Percentiles rank a stretch among this genome's conserved stretches.
phyloP scores from a whole-genome alignment of 1,139 yeast species.

The Yamadazyma jaroonii region DNA sequence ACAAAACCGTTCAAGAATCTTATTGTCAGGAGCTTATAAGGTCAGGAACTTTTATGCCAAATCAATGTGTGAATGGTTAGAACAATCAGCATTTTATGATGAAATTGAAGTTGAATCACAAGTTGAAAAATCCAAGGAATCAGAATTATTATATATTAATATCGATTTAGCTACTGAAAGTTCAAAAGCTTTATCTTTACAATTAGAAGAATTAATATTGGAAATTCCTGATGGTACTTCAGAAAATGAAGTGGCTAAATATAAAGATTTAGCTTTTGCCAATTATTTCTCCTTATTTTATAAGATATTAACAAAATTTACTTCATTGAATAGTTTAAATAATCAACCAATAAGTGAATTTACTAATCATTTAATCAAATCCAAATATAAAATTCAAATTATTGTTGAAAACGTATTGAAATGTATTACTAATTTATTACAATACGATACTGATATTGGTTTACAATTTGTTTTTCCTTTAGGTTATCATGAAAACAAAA shows the following conservation, averaged over 20 bases:
- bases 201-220: conserved; percentile 53
- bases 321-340: conserved; percentile 16
- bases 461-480: conserved; percentile 73
- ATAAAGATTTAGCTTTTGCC: conserved; percentile 66
- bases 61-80: conserved; percentile 66
- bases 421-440: conserved; percentile 66
- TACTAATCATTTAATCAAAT: conserved; percentile 19
- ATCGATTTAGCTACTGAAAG: conserved; percentile 68
- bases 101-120: conserved; percentile 12
- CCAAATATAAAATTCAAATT: conserved; percentile 51
- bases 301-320: conserved; percentile 65
- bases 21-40: conserved; percentile 54
- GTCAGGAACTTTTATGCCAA: conserved; percentile 62
- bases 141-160: conserved; percentile 53
- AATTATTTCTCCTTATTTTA: conserved; percentile 70
- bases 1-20: conserved; percentile 31
- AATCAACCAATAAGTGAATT: conserved; percentile 11
- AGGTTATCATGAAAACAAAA: conserved; percentile 68
- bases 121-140: conserved; percentile 12
- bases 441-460: conserved; percentile 76
- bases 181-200: conserved; percentile 53
- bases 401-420: conserved; percentile 66
- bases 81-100: conserved; percentile 45
- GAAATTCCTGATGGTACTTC: conserved; percentile 63
- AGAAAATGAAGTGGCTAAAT: conserved; percentile 53